Evolutionary conservation across 75 land plant species (phyloP), one percentile per base, ranked within the genome.

Genomic region (Adiantum capillusveneris): DNA sequence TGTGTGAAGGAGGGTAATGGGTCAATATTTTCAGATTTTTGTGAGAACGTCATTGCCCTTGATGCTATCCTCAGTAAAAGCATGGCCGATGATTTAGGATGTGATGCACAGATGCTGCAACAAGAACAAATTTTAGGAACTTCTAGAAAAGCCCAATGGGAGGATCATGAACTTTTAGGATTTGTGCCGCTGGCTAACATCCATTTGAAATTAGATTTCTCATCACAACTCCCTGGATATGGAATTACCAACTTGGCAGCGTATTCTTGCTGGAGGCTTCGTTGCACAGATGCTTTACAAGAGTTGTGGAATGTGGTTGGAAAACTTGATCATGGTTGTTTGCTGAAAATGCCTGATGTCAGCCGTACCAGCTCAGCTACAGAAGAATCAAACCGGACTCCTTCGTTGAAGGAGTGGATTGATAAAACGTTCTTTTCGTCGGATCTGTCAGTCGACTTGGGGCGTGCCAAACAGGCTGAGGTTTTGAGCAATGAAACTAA

Each of bases 151-250:
- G 72, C 86, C 22, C 65, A 83, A n/a, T 77, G 83, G 83, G 90
- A 86, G 59, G 90, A 86, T 57, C 62, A 58, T 80, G 86, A 86
- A 45, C 71, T 86, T 41, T 55, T 57, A 24, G 86, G 86, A 26
- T 86, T 86, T 69, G 29, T 56, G 44, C 90, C 90, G 22, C 56
- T 86, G 24, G 49, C 67, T 57, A 60, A 44, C 53, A 60, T 58
- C 24, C 88, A 85, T 45, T 37, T 12, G 20, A 28, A 61, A n/a
- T 56, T 70, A 45, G 65, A 78, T 39, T 79, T 69, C 64, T 78
- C 80, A 44, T 62, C 58, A 22, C 18, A 55, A 25, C 43, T 43
- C 52, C 43, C 26, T 13, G 69, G 72, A 11, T 53, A 53, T 53
- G 55, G 28, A 24, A 14, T 25, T 24, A 2, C 2, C 25, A 24